Base-by-base conservation (phyloP, 768 basidiomycete genomes). In the Sarcomyxa edulis region DNA sequence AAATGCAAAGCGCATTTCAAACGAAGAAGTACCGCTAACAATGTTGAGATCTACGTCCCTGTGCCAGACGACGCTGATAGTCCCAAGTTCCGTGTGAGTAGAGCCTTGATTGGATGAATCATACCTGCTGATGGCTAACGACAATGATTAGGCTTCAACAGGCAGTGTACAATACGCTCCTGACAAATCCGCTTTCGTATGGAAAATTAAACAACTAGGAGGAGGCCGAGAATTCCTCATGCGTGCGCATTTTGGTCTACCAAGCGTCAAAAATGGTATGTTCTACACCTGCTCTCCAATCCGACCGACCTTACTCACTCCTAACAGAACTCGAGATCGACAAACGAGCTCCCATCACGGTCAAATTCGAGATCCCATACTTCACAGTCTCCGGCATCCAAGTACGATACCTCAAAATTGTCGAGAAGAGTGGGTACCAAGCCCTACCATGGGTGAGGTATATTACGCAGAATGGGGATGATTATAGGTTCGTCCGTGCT, bases 191-290 rank as follows among this genome's bases (percentile, higher is more conserved):
- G 92, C 93, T 2, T 98, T 98, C 53, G 89, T 97, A 1, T 98
- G 96, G 96, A 97, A 97, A 65, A 97, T 99, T 62, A 98, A 98
- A 60, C 91, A 95, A 57, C 75, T 99, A 0, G 94, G 90, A 4
- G 96, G 96, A 5, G 90, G 90, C 25, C 79, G 91, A 26, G 96
- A 99, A 57, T 98, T 94, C 65, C 72, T 97, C 39, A 97, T 98
- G 95, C 76, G 96, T 8, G 96, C 96, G 1, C 96, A 98, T 57
- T 98, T 98, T 59, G 94, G 94, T 34, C 65, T 99, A 30, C 96
- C 96, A 0, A 90, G 87, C 50, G 96, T 98, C 11, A 81, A 83
- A 55, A 87, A 74, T 51, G 92, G 94, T 91, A 40, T 28, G 89
- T 67, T 7, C n/a, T 31, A 19, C 15, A 25, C 29, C 11, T 36